A percentile compares a stretch with the other conserved stretches of the same genome.
These are phyloP conservation scores for Arachis stenosperma DNA, from an alignment of 306 rosid genomes.

Conservation along the genomic window DNA sequence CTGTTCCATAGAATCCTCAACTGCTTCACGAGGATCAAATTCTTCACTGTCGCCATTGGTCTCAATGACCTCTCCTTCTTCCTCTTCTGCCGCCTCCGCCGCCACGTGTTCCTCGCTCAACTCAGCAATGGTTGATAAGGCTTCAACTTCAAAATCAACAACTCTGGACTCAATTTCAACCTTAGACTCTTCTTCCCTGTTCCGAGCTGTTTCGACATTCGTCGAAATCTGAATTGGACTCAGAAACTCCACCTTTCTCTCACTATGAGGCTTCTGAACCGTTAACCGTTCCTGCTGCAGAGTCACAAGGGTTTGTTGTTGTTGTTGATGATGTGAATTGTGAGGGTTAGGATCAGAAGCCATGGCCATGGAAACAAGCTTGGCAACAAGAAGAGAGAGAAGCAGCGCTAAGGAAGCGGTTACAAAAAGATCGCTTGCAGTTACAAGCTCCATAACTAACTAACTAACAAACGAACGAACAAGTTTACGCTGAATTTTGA, in stretches of 20 bases:
- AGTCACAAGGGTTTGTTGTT: slow-evolving; percentile 18
- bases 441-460: slow-evolving; percentile 56
- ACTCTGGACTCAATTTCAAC: neutral
- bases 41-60: neutral
- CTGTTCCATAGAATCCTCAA: neutral
- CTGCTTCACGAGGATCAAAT: too few species aligned
- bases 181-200: slow-evolving; percentile 9
- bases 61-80: neutral
- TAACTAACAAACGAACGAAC: too few species aligned
- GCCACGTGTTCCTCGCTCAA: neutral
- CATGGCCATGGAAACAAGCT: slow-evolving; percentile 57
- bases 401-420: slow-evolving; percentile 59
- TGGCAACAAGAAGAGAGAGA: slow-evolving; percentile 59
- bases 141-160: slow-evolving; percentile 2
- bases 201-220: slow-evolving; percentile 13
- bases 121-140: neutral
- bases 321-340: neutral
- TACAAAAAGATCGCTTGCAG: slow-evolving; percentile 49
- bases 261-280: slow-evolving; percentile 37
- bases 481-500: too few species aligned
- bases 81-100: too few species aligned
- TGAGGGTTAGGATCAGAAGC: slow-evolving; percentile 21
- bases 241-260: slow-evolving; percentile 41
- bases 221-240: slow-evolving; percentile 23
- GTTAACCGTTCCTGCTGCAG: slow-evolving; percentile 33